A percentile compares a stretch with the other conserved stretches of the same genome.
These are phyloP conservation scores for Xylaria digitata DNA, from an alignment of 2,329 filamentous ascomycete genomes.

Conservation along the genomic window DNA sequence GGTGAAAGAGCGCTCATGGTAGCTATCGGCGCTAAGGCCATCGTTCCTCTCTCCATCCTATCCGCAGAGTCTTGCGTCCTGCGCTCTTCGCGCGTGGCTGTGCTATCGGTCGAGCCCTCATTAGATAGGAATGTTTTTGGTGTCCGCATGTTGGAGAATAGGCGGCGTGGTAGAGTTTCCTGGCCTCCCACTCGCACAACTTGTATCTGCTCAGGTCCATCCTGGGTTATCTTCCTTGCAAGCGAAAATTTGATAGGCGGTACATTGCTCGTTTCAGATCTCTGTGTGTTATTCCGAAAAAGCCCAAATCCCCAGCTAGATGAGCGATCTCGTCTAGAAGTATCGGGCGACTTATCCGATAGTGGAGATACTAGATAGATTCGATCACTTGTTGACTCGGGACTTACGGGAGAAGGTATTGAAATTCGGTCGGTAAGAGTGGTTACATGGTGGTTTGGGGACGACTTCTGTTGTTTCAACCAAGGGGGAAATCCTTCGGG, in stretches of 20 bases:
- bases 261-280: background rate
- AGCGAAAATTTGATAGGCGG: conserved; percentile 28
- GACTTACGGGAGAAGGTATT: conserved; percentile 4
- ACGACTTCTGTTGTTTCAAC: conserved; percentile 14
- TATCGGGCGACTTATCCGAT: conserved; percentile 11
- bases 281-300: conserved; percentile 10
- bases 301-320: conserved; percentile 25
- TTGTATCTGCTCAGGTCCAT: conserved; percentile 24
- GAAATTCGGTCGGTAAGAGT: background rate
- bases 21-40: background rate
- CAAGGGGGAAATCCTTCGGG: background rate
- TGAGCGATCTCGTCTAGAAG: conserved; percentile 1
- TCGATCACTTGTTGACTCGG: conserved; percentile 13
- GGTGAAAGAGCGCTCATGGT: conserved; percentile 5
- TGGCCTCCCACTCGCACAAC: conserved; percentile 22
- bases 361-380: conserved; percentile 32
- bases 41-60: background rate
- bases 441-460: background rate
- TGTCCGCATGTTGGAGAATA: conserved; percentile 6
- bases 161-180: conserved; percentile 7
- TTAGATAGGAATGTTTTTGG: conserved; percentile 6
- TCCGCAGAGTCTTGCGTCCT: background rate
- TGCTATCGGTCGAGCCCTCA: background rate
- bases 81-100: background rate
- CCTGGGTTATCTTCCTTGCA: conserved; percentile 12